Conservation (phyloP, 306 rosid genomes). For the Quercus mongolica region DNA sequence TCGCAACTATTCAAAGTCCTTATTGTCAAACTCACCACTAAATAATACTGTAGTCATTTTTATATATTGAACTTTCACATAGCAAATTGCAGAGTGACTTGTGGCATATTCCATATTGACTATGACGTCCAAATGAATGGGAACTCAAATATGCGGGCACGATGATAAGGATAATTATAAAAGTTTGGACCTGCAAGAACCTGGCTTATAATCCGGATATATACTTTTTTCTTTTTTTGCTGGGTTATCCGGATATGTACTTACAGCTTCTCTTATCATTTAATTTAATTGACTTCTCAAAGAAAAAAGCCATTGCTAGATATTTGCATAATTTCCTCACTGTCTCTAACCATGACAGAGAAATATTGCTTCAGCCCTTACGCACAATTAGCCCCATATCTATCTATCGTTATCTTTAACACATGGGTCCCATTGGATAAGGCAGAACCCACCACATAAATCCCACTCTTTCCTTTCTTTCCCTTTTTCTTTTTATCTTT, state of each 20-base stretch:
- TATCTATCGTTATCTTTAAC: not conserved
- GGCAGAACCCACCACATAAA: constrained; percentile 9
- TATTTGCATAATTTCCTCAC: too few relatives aligned
- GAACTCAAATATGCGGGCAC: constrained; percentile 1
- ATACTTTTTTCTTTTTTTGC: not conserved
- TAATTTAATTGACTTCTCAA: not conserved
- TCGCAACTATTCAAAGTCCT: not conserved
- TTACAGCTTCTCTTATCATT: not conserved
- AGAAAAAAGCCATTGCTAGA: too few relatives aligned
- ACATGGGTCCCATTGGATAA: constrained; percentile 13
- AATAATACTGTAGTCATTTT: not conserved
- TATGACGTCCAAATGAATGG: constrained; percentile 12
- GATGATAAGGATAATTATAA: not conserved
- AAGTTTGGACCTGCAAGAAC: not conserved
- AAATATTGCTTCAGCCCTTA: not conserved
- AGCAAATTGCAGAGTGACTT: not conserved
- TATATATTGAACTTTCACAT: not conserved
- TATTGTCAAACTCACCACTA: not conserved
- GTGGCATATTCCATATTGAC: not conserved
- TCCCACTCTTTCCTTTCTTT: not conserved
- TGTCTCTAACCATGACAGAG: not conserved
- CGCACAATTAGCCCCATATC: not conserved
- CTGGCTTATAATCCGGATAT: not conserved
- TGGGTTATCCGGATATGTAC: not conserved
- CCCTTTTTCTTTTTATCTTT: not conserved